These are phyloP conservation scores for Claviceps maximensis DNA, from an alignment of 2,329 filamentous ascomycete species.

Conservation along the genomic window DNA sequence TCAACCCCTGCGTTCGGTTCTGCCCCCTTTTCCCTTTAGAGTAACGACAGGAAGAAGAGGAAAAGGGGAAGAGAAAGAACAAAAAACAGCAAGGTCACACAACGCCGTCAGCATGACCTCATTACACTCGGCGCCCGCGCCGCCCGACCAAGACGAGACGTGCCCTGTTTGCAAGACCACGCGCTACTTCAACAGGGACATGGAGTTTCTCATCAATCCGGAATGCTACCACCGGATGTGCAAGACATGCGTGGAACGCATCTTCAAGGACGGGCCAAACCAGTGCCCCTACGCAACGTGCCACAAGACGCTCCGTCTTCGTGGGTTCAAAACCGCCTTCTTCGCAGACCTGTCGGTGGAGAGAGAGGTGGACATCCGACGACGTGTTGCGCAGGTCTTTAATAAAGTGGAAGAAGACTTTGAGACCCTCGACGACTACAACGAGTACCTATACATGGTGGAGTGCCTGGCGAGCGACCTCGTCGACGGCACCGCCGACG, in stretches of 20 bases:
- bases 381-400: slow-evolving; percentile 65
- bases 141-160: slow-evolving; percentile 45
- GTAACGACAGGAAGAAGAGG: neutral
- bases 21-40: neutral
- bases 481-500: slow-evolving; percentile 55
- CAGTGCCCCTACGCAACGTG: slow-evolving; percentile 88
- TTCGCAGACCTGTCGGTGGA: slow-evolving; percentile 83
- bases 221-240: slow-evolving; percentile 99
- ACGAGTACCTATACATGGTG: slow-evolving; percentile 88
- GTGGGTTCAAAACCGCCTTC: slow-evolving; percentile 74
- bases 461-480: slow-evolving; percentile 86
- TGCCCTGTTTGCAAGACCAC: slow-evolving; percentile 97
- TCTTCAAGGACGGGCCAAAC: slow-evolving; percentile 84
- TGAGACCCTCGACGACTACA: slow-evolving; percentile 67
- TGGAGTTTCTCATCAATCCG: slow-evolving; percentile 92
- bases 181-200: slow-evolving; percentile 85
- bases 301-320: slow-evolving; percentile 71
- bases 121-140: slow-evolving; percentile 8
- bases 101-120: slow-evolving; percentile 13
- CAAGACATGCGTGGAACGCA: slow-evolving; percentile 84
- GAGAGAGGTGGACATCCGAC: slow-evolving; percentile 83
- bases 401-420: slow-evolving; percentile 89
- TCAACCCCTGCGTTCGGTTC: neutral
- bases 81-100: slow-evolving; percentile 15
- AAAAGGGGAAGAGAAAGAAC: neutral